Evolutionary conservation across 139 green algal species (phyloP).

Genomic region (Dunaliella primolecta): DNA sequence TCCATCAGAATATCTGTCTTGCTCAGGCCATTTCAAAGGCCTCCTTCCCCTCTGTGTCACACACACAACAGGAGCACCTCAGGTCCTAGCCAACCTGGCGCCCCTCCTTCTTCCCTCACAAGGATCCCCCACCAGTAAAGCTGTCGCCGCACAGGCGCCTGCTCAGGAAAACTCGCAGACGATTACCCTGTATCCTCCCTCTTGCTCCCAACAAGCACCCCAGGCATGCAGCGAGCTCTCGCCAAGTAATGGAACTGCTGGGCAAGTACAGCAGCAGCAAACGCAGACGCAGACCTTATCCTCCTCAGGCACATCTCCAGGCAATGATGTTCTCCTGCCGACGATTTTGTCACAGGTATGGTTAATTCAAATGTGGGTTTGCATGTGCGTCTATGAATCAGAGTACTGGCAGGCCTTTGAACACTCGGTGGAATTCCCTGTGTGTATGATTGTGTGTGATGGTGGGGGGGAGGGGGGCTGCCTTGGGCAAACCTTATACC

Average conservation of each 20-base stretch:
- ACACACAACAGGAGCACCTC: not conserved
- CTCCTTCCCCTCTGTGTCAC: not conserved
- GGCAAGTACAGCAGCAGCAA: not conserved
- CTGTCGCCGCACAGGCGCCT: not conserved
- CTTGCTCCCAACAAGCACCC: not conserved
- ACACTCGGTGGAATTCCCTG: not conserved
- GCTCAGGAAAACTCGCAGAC: not conserved
- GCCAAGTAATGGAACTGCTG: not conserved
- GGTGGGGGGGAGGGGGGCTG: too few relatives aligned
- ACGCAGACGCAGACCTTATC: not conserved
- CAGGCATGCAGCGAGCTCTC: not conserved
- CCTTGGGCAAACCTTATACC: too few relatives aligned
- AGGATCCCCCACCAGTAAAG: too few relatives aligned
- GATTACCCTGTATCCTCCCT: not conserved
- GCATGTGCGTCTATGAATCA: not conserved
- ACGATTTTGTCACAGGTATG: not conserved
- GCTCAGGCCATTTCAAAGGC: not conserved
- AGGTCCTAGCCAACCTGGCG: not conserved
- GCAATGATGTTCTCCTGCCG: not conserved
- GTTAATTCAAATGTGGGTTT: not conserved
- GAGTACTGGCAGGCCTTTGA: not conserved
- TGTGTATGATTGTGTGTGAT: not conserved
- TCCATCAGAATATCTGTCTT: not conserved
- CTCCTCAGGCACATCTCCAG: not conserved
- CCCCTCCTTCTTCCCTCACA: not conserved